Evolutionary conservation across 208 protist species (phyloP), one percentile per base, ranked within the genome.

Genomic region (Leishmania lainsoni): DNA sequence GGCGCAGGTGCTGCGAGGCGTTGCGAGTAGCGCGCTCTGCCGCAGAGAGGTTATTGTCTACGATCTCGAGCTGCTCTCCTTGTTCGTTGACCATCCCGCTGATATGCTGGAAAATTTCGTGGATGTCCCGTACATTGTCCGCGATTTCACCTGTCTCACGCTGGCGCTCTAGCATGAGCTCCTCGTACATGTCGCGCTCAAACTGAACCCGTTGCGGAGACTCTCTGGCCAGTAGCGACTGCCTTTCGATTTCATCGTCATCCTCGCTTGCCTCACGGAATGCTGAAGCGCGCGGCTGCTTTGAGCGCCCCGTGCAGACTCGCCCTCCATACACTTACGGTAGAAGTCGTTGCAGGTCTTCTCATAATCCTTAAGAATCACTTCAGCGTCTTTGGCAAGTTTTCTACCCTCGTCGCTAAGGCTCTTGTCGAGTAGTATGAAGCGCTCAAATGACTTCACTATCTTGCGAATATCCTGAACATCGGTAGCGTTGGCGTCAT

Each of bases 71-170:
- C 58, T 93, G 85, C 26, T 89, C 90, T 0, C 95, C 95, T 75
- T 98, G 95, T 74, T 97, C 92, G 32, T 89, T 86, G 35, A 96
- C 88, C 88, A 98, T 90, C 72, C 86, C 86, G 73, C 95, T 92
- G 80, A 98, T 96, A 78, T 98, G 93, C 42, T 90, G 81, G 49
- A 97, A 96, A 76, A 97, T 97, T 48, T 97, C 93, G 66, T 96
- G 90, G 42, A 98, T 96, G 82, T 98, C 93, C 10, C 84, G 86
- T 14, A 98, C 90, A 76, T 92, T 96, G 22, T 97, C 92, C 1
- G 93, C 93, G 48, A 98, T 94, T 81, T 98, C 95, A 20, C 87
- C 75, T 49, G 92, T 95, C 75, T 98, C 95, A 1, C 89, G 86
- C 63, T 88, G 79, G 0, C 91, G 90, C 83, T 98, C 93, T n/a